Conservation (phyloP, 176 grass and related monocot genomes). For the Cenchrus purpureus region DNA sequence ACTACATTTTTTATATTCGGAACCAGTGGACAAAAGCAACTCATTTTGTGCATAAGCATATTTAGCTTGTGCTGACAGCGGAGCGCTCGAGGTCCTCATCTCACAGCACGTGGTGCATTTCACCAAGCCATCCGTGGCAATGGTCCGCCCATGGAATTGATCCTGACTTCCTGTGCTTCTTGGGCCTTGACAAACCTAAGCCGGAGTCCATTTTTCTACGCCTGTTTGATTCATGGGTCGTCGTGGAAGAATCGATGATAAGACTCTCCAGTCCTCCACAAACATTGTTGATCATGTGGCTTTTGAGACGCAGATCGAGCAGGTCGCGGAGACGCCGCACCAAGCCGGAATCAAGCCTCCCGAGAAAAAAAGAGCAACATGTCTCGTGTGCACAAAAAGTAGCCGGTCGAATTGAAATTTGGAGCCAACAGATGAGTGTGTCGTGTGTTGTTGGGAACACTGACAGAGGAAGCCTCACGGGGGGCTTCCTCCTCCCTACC, state of each 20-base stretch:
- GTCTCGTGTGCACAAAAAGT: background rate
- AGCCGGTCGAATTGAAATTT: background rate
- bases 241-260: background rate
- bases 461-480: constrained; percentile 16
- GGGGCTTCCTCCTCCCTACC: background rate
- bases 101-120: constrained; percentile 50
- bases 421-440: background rate
- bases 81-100: background rate
- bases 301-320: background rate
- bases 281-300: background rate
- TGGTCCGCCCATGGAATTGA: background rate
- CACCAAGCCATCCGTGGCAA: background rate
- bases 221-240: constrained; percentile 19
- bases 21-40: background rate
- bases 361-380: background rate
- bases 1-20: background rate
- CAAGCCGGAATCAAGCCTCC: background rate
- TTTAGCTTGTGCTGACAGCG: background rate
- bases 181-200: background rate
- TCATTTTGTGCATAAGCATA: background rate
- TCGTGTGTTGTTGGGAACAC: background rate
- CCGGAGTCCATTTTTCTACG: background rate
- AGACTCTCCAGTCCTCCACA: background rate
- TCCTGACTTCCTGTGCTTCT: background rate
- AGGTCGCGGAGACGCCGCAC: background rate